A percentile compares a stretch with the other conserved stretches of the same genome.
Conservation (phyloP, 2,329 filamentous ascomycete genomes). For the Dendrostoma leiphaemia region DNA sequence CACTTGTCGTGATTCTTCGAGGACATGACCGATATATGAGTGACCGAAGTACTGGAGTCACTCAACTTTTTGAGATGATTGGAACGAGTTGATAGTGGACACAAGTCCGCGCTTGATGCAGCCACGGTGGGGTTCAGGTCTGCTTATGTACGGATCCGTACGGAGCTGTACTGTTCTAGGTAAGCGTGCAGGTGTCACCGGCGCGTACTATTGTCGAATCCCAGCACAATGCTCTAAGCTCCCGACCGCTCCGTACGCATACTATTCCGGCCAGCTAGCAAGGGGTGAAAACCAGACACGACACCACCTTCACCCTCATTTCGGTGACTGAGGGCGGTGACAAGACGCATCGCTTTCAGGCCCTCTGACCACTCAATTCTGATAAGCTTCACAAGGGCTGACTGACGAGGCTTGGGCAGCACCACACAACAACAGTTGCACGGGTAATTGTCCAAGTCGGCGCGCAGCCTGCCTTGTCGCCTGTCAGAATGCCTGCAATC, state of each 20-base stretch:
- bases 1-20: too few relatives aligned
- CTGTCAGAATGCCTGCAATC: slow-evolving; percentile 14
- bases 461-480: too few relatives aligned
- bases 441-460: too few relatives aligned
- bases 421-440: not conserved
- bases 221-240: not conserved
- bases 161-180: too few relatives aligned
- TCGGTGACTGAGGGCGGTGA: not conserved
- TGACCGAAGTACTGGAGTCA: too few relatives aligned
- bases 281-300: not conserved
- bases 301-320: not conserved
- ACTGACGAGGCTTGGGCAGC: not conserved
- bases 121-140: slow-evolving; percentile 13
- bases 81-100: too few relatives aligned
- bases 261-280: not conserved
- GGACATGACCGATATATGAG: too few relatives aligned
- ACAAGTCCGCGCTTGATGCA: too few relatives aligned
- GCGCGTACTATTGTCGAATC: not conserved
- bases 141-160: too few relatives aligned
- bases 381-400: not conserved
- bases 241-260: not conserved
- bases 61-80: too few relatives aligned
- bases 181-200: too few relatives aligned
- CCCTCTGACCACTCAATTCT: not conserved
- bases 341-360: too few relatives aligned